A percentile compares a stretch with the other conserved stretches of the same genome.
Conservation (phyloP, 2,329 filamentous ascomycete genomes). For the Diplodia mutila region DNA sequence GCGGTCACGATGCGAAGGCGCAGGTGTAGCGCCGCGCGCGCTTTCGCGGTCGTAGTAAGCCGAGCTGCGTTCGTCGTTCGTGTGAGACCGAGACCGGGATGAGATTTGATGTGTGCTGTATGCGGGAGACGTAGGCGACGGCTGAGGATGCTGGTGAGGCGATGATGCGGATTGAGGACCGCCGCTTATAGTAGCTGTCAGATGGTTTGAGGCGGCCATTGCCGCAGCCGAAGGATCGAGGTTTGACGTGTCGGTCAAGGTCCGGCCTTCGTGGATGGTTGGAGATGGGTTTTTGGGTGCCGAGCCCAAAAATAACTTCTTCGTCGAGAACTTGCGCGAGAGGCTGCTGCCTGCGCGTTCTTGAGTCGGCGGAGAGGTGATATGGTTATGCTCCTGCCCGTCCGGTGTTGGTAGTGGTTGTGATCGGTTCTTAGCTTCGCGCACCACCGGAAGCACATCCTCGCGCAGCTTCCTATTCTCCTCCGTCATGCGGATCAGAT, state of each 20-base stretch:
- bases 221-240: constrained; percentile 57
- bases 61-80: constrained; percentile 32
- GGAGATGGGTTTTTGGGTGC: constrained; percentile 56
- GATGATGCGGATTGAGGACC: constrained; percentile 42
- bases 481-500: constrained; percentile 61
- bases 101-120: constrained; percentile 23
- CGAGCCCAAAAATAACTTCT: constrained; percentile 55
- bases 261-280: constrained; percentile 51
- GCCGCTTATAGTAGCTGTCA: constrained; percentile 52
- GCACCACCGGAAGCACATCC: constrained; percentile 87
- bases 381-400: constrained; percentile 40
- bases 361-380: constrained; percentile 42
- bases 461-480: constrained; percentile 88
- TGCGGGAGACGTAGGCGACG: constrained; percentile 31
- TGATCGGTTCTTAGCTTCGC: constrained; percentile 87
- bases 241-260: constrained; percentile 46
- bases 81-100: constrained; percentile 30
- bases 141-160: constrained; percentile 40
- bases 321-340: constrained; percentile 58
- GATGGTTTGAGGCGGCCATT: constrained; percentile 54
- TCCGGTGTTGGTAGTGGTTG: constrained; percentile 73
- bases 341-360: constrained; percentile 50
- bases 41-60: constrained; percentile 15
- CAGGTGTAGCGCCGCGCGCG: constrained; percentile 10
- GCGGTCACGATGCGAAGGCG: constrained; percentile 17